Conservation (phyloP, 1,284 basidiomycete genomes). For the Malassezia vespertilionis region DNA sequence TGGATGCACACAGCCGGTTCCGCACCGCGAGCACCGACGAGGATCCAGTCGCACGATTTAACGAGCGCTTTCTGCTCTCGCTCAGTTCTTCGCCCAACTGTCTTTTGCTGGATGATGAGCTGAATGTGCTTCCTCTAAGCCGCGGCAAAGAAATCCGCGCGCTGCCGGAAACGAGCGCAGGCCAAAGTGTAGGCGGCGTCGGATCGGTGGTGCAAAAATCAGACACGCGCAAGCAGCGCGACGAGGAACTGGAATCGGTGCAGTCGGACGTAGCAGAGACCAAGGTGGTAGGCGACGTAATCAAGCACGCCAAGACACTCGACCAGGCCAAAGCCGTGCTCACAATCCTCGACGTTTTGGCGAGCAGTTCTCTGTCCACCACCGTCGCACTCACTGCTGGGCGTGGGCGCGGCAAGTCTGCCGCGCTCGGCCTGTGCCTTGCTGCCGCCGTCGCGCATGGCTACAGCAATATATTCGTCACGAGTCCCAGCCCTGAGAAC, state of each 20-base stretch:
- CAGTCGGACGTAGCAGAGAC: slow-evolving; percentile 71
- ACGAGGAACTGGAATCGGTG: slow-evolving; percentile 64
- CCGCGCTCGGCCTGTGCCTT: slow-evolving; percentile 84
- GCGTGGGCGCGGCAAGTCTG: slow-evolving; percentile 92
- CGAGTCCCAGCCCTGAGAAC: slow-evolving; percentile 93
- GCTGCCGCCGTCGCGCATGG: slow-evolving; percentile 85
- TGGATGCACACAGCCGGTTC: slow-evolving; percentile 67
- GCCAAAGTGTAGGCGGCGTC: slow-evolving; percentile 29
- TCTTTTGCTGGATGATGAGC: slow-evolving; percentile 88
- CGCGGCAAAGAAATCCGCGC: slow-evolving; percentile 82
- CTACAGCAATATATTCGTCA: slow-evolving; percentile 97
- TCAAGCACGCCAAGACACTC: slow-evolving; percentile 81
- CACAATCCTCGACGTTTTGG: slow-evolving; percentile 41
- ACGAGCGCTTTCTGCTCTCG: slow-evolving; percentile 68
- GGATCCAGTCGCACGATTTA: slow-evolving; percentile 84
- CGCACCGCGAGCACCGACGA: slow-evolving; percentile 74
- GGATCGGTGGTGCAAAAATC: slow-evolving; percentile 50
- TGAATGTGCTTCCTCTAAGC: slow-evolving; percentile 95
- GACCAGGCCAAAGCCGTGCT: slow-evolving; percentile 57
- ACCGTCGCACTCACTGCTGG: slow-evolving; percentile 90
- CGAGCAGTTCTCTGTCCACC: slow-evolving; percentile 60
- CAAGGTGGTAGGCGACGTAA: slow-evolving; percentile 76
- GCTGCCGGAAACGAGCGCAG: slow-evolving; percentile 52
- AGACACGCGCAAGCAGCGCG: slow-evolving; percentile 51
- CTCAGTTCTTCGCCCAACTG: slow-evolving; percentile 75